Percentiles rank a stretch among this genome's conserved stretches.
These are phyloP conservation scores for Mucor piriformis DNA, from an alignment of 371 early-diverging fungal genomes.

Conservation along the genomic window DNA sequence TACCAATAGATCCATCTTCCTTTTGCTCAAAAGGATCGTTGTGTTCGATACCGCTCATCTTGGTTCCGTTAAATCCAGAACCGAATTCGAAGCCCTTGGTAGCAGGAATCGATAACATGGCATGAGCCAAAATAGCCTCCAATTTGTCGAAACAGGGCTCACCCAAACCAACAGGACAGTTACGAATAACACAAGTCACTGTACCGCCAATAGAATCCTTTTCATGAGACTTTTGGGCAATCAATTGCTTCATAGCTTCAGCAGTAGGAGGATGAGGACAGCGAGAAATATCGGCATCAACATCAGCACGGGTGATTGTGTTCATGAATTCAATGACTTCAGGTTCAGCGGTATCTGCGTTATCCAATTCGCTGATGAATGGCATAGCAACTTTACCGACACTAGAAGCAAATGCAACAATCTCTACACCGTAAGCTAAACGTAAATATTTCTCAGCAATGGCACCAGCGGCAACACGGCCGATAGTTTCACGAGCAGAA, in stretches of 20 bases:
- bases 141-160: conserved; percentile 98
- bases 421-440: conserved; percentile 81
- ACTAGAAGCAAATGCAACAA: conserved; percentile 93
- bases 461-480: conserved; percentile 95
- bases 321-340: conserved; percentile 70
- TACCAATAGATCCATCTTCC: conserved; percentile 70
- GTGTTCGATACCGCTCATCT: conserved; percentile 86
- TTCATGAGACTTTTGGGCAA: conserved; percentile 75
- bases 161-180: conserved; percentile 92
- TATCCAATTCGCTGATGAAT: conserved; percentile 59
- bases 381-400: conserved; percentile 86
- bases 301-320: conserved; percentile 68
- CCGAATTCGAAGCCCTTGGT: conserved; percentile 98
- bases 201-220: conserved; percentile 96
- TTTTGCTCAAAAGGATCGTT: conserved; percentile 88
- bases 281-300: conserved; percentile 54
- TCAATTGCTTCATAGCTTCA: conserved; percentile 56
- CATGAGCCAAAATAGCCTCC: conserved; percentile 96
- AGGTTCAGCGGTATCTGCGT: conserved; percentile 47
- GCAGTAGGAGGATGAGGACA: conserved; percentile 51
- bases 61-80: conserved; percentile 89
- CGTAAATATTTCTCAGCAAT: conserved; percentile 94
- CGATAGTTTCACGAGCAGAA: conserved; percentile 96
- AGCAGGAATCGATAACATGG: conserved; percentile 98
- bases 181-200: conserved; percentile 95